Evolutionary conservation across 306 rosid species (phyloP), one percentile per base, ranked within the genome.

Genomic region (Macrotyloma uniflorum): DNA sequence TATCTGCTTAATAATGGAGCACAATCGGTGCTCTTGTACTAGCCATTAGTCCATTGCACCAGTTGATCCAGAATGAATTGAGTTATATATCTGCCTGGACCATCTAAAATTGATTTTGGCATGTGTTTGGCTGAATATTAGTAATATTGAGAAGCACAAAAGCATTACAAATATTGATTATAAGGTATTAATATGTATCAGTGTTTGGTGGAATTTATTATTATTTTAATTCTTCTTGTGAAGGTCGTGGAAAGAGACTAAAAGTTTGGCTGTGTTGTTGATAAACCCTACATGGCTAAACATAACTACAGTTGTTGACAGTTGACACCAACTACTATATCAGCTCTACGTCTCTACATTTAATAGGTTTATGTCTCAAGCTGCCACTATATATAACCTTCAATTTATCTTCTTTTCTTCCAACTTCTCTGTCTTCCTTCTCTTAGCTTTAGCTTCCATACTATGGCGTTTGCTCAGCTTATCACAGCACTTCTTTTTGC

Each of bases 381-480:
- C 70, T 76, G 5, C 59, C 64, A 62, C 1, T 79, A 69, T 55
- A 76, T 76, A 86, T 78, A 70, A 66, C 54, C 75, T 58, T 33
- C 77, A 22, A 33, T 40, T 47, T 45, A 23, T 51, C 83, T 23
- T 62, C 63, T 43, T 69, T 73, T 83, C 58, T 33, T 70, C 76
- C 42, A 18, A 40, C 7, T 53, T 70, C 38, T 67, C 62, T 19
- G 22, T 1, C 50, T 49, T 58, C 54, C 65, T 55, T 67, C 28
- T 51, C 73, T 2, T 40, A 51, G 2, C 36, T 5, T 2, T 15
- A 11, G 22, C 67, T 75, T 71, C 62, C 46, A 59, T 47, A 33
- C 11, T 11, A 93, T 93, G 98, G 90, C 87, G 1, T 61, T 76
- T 76, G 28, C 81, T 75, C 86, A 74, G 50, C 6, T 81, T 18